Conservation (phyloP, 2,329 filamentous ascomycete species). For the Lachnellula occidentalis region DNA sequence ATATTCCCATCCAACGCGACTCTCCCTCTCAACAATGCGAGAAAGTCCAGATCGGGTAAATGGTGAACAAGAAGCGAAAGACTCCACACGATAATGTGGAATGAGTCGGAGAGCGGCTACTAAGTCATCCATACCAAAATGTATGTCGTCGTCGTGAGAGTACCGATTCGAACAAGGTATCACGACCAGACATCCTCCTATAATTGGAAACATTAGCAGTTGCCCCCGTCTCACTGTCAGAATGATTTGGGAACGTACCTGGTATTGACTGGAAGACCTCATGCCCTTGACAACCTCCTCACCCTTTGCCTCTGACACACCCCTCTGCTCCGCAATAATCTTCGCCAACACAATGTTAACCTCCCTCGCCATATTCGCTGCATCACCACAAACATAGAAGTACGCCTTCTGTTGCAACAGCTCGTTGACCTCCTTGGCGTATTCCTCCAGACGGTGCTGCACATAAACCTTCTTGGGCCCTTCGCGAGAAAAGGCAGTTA, state of each 20-base stretch:
- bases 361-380: constrained; percentile 92
- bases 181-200: constrained; percentile 65
- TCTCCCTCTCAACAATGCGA: not conserved
- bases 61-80: not conserved
- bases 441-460: constrained; percentile 84
- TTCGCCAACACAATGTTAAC: constrained; percentile 82
- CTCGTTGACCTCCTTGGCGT: constrained; percentile 77
- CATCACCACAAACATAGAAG: constrained; percentile 97
- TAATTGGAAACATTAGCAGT: constrained; percentile 2
- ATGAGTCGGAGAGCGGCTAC: not conserved
- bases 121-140: not conserved
- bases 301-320: constrained; percentile 76
- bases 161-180: not conserved
- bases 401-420: constrained; percentile 82
- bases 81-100: not conserved
- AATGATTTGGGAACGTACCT: constrained; percentile 48
- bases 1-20: not conserved
- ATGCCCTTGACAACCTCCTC: constrained; percentile 97
- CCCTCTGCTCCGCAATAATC: constrained; percentile 80
- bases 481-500: constrained; percentile 95
- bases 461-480: constrained; percentile 88
- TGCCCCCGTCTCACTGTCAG: not conserved
- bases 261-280: constrained; percentile 92
- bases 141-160: not conserved
- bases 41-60: not conserved